phyloP scores from a whole-genome alignment of 306 rosid species.

The Phaseolus lunatus region DNA sequence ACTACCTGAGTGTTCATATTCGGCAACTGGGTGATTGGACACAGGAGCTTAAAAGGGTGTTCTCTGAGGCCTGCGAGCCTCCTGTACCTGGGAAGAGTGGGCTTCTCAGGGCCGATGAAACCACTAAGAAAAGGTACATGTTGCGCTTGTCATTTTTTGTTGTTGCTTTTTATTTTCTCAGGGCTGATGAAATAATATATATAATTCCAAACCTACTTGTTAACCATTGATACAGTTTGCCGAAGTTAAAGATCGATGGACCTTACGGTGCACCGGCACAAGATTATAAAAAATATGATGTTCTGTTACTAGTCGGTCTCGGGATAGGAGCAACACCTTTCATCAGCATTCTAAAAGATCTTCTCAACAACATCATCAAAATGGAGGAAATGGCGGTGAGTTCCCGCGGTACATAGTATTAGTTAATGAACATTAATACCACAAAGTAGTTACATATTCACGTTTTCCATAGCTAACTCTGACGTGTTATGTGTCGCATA shows the following conservation, averaged over 20 bases:
- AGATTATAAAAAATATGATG: constrained; percentile 90
- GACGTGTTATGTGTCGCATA: constrained; percentile 19
- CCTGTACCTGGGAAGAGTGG: constrained; percentile 98
- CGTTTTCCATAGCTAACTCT: neutral
- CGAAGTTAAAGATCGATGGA: constrained; percentile 94
- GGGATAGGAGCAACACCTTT: constrained; percentile 99
- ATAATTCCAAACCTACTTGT: constrained; percentile 1
- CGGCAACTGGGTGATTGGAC: constrained; percentile 99
- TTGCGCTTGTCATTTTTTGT: constrained; percentile 16
- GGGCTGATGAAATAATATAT: neutral
- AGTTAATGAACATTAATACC: neutral
- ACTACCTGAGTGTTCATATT: constrained; percentile 96
- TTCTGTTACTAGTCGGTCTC: constrained; percentile 92
- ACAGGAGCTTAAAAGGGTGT: constrained; percentile 91
- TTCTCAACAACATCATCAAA: constrained; percentile 88
- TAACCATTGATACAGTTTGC: constrained; percentile 63
- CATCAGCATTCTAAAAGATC: constrained; percentile 93
- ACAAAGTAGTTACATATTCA: neutral
- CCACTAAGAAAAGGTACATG: constrained; percentile 82
- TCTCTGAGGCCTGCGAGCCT: constrained; percentile 91
- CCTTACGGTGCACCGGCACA: constrained; percentile 99
- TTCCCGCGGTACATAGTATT: constrained; percentile 28
- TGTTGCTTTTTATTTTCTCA: constrained; percentile 20
- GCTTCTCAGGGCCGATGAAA: constrained; percentile 95
- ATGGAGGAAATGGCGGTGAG: constrained; percentile 98